These are phyloP conservation scores for Eucommia ulmoides DNA, from an alignment of 257 asterid species.

Conservation along the genomic window DNA sequence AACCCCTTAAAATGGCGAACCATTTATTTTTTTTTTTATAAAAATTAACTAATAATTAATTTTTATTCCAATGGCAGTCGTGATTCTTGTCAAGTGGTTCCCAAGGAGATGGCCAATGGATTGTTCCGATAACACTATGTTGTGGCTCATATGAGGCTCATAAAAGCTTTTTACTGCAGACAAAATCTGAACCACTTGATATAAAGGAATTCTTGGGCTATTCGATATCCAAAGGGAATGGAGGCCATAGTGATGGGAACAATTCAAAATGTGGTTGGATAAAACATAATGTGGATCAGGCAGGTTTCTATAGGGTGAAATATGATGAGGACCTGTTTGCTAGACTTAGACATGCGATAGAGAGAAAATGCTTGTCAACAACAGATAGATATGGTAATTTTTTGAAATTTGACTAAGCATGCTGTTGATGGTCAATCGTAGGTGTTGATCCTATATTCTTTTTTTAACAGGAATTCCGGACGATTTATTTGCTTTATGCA, in stretches of 20 bases:
- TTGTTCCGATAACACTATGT: constrained; percentile 76
- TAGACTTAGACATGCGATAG: constrained; percentile 74
- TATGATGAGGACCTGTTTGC: constrained; percentile 75
- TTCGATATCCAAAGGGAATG: constrained; percentile 23
- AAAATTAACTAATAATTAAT: no score
- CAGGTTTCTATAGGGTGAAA: constrained; percentile 82
- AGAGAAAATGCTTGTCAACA: constrained; percentile 54
- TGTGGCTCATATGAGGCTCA: constrained; percentile 59
- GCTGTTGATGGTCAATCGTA: no score
- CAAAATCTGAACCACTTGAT: constrained; percentile 49
- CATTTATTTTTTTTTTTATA: no score
- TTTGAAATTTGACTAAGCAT: no score
- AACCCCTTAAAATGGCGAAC: not conserved
- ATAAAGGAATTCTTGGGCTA: constrained; percentile 43
- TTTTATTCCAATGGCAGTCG: constrained; percentile 37
- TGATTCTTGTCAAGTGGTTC: constrained; percentile 69
- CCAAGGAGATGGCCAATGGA: constrained; percentile 86
- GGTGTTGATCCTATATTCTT: constrained; percentile 12
- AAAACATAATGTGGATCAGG: constrained; percentile 71
- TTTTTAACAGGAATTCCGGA: constrained; percentile 73
- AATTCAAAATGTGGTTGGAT: constrained; percentile 35
- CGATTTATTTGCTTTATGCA: constrained; percentile 67
- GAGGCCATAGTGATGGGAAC: not conserved
- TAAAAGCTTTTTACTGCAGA: constrained; percentile 62
- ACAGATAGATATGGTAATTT: constrained; percentile 72